phyloP scores from a whole-genome alignment of 495 filamentous ascomycete genomes.

The Aspergillus steynii region DNA sequence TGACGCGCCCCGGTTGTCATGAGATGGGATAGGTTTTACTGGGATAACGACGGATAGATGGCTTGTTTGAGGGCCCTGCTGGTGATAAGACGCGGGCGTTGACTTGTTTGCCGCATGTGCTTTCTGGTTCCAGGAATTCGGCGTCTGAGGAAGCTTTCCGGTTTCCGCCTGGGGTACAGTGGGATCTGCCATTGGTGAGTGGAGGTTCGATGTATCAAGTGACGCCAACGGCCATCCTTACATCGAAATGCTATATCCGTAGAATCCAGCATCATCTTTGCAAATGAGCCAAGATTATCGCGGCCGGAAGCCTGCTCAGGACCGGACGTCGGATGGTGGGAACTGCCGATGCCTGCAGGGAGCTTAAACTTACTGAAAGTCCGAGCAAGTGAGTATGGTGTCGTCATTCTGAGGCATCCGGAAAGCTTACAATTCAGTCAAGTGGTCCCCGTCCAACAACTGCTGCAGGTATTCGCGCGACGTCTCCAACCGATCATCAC shows the following conservation, averaged over 20 bases:
- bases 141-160: constrained; percentile 21
- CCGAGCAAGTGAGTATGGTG: constrained; percentile 19
- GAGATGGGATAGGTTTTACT: constrained; percentile 31
- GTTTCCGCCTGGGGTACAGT: constrained; percentile 33
- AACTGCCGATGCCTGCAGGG: constrained; percentile 29
- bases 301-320: constrained; percentile 24
- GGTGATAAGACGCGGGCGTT: constrained; percentile 17
- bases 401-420: constrained; percentile 12
- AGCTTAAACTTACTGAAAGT: constrained; percentile 69
- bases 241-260: constrained; percentile 57
- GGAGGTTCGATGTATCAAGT: not conserved
- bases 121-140: constrained; percentile 25
- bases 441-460: constrained; percentile 62
- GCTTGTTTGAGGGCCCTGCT: constrained; percentile 22
- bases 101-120: constrained; percentile 23
- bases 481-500: constrained; percentile 42
- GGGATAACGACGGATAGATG: constrained; percentile 43
- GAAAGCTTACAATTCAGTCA: constrained; percentile 69
- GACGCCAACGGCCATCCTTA: constrained; percentile 28
- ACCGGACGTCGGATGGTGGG: constrained; percentile 21
- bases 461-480: constrained; percentile 67
- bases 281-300: constrained; percentile 53
- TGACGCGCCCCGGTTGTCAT: constrained; percentile 18
- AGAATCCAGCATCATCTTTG: constrained; percentile 57
- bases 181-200: constrained; percentile 33